A percentile compares a stretch with the other conserved stretches of the same genome.
phyloP scores from a whole-genome alignment of 495 filamentous ascomycete genomes.

The Aspergillus hancockii region DNA sequence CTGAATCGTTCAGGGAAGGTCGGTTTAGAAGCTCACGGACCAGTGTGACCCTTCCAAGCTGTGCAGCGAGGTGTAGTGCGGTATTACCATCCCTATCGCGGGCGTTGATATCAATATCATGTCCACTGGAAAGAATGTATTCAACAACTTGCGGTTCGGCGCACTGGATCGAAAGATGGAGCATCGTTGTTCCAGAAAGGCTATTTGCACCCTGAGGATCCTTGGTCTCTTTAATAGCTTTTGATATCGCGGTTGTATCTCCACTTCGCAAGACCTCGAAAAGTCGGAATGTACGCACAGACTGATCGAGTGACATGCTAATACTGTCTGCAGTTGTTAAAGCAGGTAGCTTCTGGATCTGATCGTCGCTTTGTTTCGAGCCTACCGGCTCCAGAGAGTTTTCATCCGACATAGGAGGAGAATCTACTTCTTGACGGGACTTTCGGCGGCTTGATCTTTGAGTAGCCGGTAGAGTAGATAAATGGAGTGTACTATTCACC shows the following conservation, averaged over 20 bases:
- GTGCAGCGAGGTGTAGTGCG: constrained; percentile 83
- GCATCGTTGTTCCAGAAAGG: constrained; percentile 79
- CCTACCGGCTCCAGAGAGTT: constrained; percentile 27
- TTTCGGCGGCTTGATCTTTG: constrained; percentile 36
- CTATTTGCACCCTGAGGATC: constrained; percentile 42
- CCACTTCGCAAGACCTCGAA: constrained; percentile 90
- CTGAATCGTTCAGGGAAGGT: constrained; percentile 80
- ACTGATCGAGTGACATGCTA: constrained; percentile 78
- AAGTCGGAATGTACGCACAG: constrained; percentile 87
- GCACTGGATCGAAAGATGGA: constrained; percentile 96
- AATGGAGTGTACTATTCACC: constrained; percentile 25
- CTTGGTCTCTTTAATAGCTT: constrained; percentile 75
- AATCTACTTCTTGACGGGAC: constrained; percentile 28
- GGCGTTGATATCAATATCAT: constrained; percentile 76
- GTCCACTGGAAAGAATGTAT: constrained; percentile 76
- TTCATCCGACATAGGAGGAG: constrained; percentile 28
- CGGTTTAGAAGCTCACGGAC: constrained; percentile 80
- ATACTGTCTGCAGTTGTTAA: constrained; percentile 31
- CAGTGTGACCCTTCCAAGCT: constrained; percentile 74
- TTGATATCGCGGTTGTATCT: constrained; percentile 86
- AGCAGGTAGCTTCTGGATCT: constrained; percentile 36
- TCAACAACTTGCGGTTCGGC: constrained; percentile 96
- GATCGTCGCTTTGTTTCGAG: constrained; percentile 32
- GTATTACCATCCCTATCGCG: constrained; percentile 93
- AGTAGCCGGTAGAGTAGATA: constrained; percentile 24